Conservation (phyloP, 2,329 filamentous ascomycete genomes). For the Ophiosphaerella korrae region DNA sequence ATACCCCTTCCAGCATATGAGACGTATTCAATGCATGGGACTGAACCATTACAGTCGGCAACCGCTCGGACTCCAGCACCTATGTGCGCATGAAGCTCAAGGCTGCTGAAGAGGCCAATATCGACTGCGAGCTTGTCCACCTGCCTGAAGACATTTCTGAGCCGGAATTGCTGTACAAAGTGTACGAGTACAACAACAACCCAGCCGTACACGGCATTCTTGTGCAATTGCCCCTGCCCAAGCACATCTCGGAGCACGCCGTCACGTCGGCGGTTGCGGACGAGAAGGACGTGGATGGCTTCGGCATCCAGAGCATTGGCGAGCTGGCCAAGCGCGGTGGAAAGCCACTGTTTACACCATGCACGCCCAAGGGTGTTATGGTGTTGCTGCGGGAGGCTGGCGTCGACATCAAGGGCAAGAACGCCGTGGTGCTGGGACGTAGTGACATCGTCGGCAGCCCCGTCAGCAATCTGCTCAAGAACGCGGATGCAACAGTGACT, state of each 20-base stretch:
- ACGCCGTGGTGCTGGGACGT: constrained; percentile 89
- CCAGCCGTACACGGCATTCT: constrained; percentile 86
- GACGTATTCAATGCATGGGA: constrained; percentile 3
- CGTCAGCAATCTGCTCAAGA: constrained; percentile 92
- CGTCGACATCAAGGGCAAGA: constrained; percentile 83
- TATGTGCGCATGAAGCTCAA: constrained; percentile 99
- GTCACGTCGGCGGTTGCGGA: constrained; percentile 89
- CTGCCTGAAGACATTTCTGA: constrained; percentile 82
- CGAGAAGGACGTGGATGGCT: constrained; percentile 98
- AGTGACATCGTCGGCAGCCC: constrained; percentile 98
- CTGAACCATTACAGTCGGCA: constrained; percentile 68
- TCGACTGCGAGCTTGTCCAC: constrained; percentile 83
- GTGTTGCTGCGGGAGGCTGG: constrained; percentile 83
- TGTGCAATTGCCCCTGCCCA: constrained; percentile 89
- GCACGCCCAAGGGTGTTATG: constrained; percentile 98
- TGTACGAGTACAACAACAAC: constrained; percentile 85
- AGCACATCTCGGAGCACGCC: constrained; percentile 85
- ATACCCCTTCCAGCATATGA: constrained; percentile 5
- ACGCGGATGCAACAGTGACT: constrained; percentile 95
- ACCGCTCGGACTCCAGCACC: constrained; percentile 90
- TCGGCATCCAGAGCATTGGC: constrained; percentile 91
- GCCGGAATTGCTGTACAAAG: constrained; percentile 81
- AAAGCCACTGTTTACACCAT: constrained; percentile 85
- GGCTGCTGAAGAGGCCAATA: constrained; percentile 92
- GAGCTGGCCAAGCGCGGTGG: constrained; percentile 96